These are phyloP conservation scores for Hanseniaspora jakobsenii DNA, from an alignment of 805 yeast genomes.

Conservation along the genomic window DNA sequence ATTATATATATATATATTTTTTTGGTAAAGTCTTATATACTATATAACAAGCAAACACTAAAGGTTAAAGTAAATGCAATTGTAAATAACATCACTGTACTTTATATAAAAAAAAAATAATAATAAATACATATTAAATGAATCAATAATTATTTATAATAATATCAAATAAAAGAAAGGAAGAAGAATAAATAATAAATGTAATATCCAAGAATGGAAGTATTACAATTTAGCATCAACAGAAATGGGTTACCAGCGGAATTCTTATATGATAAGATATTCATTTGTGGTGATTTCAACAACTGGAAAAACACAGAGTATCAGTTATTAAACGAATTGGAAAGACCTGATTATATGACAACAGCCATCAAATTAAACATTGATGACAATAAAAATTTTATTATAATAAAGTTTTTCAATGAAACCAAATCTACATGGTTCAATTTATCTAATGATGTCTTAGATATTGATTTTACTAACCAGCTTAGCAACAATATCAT, in stretches of 20 bases:
- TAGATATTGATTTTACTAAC: background rate
- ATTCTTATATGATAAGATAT: background rate
- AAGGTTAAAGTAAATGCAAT: too few relatives aligned
- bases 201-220: too few relatives aligned
- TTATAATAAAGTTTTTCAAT: conserved; percentile 1
- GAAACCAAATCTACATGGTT: background rate
- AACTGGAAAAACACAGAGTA: conserved; percentile 3
- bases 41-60: too few relatives aligned
- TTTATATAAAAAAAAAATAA: too few relatives aligned
- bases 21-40: too few relatives aligned
- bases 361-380: background rate
- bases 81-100: too few relatives aligned
- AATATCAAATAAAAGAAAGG: too few relatives aligned
- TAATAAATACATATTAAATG: too few relatives aligned
- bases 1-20: too few relatives aligned
- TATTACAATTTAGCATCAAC: background rate
- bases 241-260: background rate
- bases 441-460: background rate
- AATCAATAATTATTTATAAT: too few relatives aligned
- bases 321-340: background rate
- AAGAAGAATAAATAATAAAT: too few relatives aligned
- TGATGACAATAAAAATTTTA: background rate
- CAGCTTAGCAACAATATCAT: background rate
- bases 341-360: background rate
- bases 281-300: conserved; percentile 6